These are phyloP conservation scores for Platanthera zijinensis DNA, from an alignment of 106 monocot genomes.

Conservation along the genomic window DNA sequence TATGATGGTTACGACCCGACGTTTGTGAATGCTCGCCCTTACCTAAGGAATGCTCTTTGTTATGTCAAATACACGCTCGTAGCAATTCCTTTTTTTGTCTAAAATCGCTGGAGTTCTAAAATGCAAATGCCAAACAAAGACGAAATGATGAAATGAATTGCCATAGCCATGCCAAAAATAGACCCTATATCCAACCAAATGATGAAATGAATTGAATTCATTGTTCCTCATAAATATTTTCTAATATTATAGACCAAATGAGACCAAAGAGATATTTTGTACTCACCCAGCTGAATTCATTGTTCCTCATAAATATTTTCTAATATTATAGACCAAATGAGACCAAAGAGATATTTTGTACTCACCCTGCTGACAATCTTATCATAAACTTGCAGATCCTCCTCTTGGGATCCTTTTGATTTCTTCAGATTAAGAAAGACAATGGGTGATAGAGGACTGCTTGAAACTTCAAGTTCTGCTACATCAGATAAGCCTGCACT, in stretches of 20 bases:
- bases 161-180: too few relatives aligned
- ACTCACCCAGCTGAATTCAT: slow-evolving; percentile 18
- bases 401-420: slow-evolving; percentile 14
- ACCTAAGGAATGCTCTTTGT: too few relatives aligned
- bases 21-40: too few relatives aligned
- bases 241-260: neutral
- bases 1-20: too few relatives aligned
- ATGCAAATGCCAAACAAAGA: neutral
- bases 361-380: slow-evolving; percentile 23
- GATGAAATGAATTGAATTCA: neutral
- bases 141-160: neutral
- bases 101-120: neutral
- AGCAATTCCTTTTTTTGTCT: too few relatives aligned
- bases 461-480: slow-evolving; percentile 17
- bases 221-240: neutral
- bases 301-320: too few relatives aligned
- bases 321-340: neutral
- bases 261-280: neutral
- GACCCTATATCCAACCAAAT: neutral
- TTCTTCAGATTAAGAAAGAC: slow-evolving; percentile 13
- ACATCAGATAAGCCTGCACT: slow-evolving; percentile 17
- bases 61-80: too few relatives aligned
- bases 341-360: neutral
- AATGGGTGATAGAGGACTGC: slow-evolving; percentile 18
- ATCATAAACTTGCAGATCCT: slow-evolving; percentile 19